Evolutionary conservation across 768 basidiomycete species (phyloP), one percentile per base, ranked within the genome.

Genomic region (Holtermannia corniformis): DNA sequence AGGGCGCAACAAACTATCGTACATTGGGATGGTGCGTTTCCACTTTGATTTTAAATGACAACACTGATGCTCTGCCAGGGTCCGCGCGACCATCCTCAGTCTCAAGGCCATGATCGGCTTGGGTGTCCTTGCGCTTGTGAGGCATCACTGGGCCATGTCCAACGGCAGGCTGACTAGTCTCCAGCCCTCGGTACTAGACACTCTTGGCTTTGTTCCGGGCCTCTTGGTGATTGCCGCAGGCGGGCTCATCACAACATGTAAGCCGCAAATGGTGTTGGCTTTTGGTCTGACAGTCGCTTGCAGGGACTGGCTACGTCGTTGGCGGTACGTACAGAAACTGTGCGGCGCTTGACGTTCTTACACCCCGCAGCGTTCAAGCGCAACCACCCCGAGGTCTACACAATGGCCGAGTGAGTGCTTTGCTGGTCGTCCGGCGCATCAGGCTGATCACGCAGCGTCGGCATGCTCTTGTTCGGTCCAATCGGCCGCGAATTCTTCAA

Each of bases 381-480:
- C 16, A 55, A 52, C 16, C 68, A 70, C 48, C 64, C 65, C 7
- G 61, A 65, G 49, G 60, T 64, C 24, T 65, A 58, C 54, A 57
- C 59, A 13, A 27, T 62, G 25, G 60, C 51, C 10, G 65, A 61
- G 49, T 43, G 14, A 44, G 53, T 22, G 54, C 48, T 26, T 23
- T 40, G 5, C 12, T 49, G 5, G 13, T 37, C 32, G 32, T 7
- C 10, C 7, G 32, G 10, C 16, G 32, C n/a, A n/a, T n/a, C n/a
- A n/a, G n/a, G n/a, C n/a, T n/a, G n/a, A n/a, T n/a, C n/a, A n/a
- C n/a, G n/a, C n/a, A n/a, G n/a, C n/a, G n/a, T n/a, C n/a, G n/a
- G n/a, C n/a, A n/a, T n/a, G n/a, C n/a, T n/a, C n/a, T n/a, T 65
- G 27, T 52, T 45, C 19, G 67, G 64, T 27, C 57, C 49, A 16